Base-by-base conservation (phyloP, 192 early-diverging fungal species). In the Backusella circina region DNA sequence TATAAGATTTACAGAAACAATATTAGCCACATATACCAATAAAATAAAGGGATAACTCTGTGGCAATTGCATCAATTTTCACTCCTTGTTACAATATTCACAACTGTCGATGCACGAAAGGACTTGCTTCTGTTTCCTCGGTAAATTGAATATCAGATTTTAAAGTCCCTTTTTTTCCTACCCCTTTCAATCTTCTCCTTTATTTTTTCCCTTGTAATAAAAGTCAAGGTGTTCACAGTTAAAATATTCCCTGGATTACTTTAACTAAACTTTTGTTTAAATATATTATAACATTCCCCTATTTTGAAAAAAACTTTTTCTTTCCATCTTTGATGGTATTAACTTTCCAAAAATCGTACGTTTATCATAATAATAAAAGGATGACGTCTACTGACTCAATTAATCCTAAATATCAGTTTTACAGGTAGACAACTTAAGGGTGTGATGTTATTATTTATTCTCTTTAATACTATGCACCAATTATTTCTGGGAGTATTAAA, bases 101-200 rank as follows among this genome's bases (percentile, higher is more conserved):
- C 54, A 61, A 61, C 54, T n/a, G 26, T 28, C 54, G 54, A 61
- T 28, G 54, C 54, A 61, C 54, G 54, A 61, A 61, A 28, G 54
- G 10, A 10, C 54, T 13, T 61, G 21, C 10, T 61, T 28, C 3
- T 61, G 21, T 61, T 61, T 26, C 21, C 54, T 61, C 54, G 23
- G 54, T 61, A 61, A 61, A 61, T 61, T 61, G 54, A 61, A 61
- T 12, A 61, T 61, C 54, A 61, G 23, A 28, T 61, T n/a, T 61
- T 26, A 57, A 57, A 57, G 51, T 61, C 54, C 23, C 44, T 47
- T 47, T n/a, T 47, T 61, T 28, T 61, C 3, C 51, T n/a, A n/a
- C 51, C 51, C 21, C 9, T 26, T 23, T 57, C 12, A 21, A 26
- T 3, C 23, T 57, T 28, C 51, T 57, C 51, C 51, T 57, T 57